Percentiles rank a stretch among this genome's conserved stretches.
phyloP scores from a whole-genome alignment of 2,329 filamentous ascomycete genomes.

The Colletotrichum cereale region DNA sequence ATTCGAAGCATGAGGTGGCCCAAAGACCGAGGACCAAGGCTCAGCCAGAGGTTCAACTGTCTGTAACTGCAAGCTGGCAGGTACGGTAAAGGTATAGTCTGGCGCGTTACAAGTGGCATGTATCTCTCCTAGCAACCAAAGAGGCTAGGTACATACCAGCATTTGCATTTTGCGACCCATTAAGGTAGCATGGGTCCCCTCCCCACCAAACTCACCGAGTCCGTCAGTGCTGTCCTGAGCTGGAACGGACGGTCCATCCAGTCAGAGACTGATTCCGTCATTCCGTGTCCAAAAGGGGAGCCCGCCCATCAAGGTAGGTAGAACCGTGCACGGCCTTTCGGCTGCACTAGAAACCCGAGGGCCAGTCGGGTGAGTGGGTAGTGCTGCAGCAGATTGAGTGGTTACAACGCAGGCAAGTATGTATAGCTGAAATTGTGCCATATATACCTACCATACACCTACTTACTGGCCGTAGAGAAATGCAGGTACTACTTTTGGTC shows the following conservation, averaged over 20 bases:
- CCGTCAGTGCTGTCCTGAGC: conserved; percentile 16
- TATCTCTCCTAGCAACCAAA: conserved; percentile 13
- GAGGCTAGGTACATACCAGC: conserved; percentile 2
- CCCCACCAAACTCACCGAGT: conserved; percentile 26
- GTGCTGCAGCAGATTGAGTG: neutral
- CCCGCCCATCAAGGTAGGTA: neutral
- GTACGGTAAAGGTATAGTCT: conserved; percentile 27
- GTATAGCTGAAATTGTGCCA: no score
- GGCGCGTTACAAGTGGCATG: conserved; percentile 22
- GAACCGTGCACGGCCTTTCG: conserved; percentile 22
- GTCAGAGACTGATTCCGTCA: conserved; percentile 39
- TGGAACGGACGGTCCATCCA: conserved; percentile 29
- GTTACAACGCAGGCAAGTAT: no score
- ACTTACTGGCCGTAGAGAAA: no score
- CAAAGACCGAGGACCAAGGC: conserved; percentile 3
- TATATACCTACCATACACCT: no score
- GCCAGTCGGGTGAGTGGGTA: conserved; percentile 3
- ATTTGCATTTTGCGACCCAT: conserved; percentile 6
- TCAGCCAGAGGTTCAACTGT: neutral
- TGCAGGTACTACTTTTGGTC: no score
- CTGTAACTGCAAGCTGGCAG: conserved; percentile 40
- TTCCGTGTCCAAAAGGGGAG: conserved; percentile 36
- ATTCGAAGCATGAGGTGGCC: conserved; percentile 26
- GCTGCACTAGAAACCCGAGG: conserved; percentile 20
- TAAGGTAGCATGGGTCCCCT: conserved; percentile 1